Evolutionary conservation across 352 stramenopile genomes (phyloP).

Genomic region (Globisporangium splendens): DNA sequence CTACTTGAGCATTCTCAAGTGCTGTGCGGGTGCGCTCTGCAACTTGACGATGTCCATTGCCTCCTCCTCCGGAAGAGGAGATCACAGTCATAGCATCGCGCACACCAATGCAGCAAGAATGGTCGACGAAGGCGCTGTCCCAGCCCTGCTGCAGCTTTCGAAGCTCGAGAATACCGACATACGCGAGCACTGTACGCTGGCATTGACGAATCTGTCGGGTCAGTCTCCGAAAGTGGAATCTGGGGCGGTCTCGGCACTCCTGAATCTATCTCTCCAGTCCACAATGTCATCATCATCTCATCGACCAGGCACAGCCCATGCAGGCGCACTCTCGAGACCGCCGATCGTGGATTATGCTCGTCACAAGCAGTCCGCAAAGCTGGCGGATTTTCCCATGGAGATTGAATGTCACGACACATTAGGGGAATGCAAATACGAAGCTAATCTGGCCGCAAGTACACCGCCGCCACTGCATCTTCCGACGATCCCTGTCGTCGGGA

Average conservation of each 20-base stretch:
- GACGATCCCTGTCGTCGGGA: conserved; percentile 31
- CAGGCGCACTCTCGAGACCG: conserved; percentile 25
- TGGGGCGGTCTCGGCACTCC: conserved; percentile 52
- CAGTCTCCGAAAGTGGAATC: conserved; percentile 69
- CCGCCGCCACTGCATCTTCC: conserved; percentile 51
- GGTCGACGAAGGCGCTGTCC: conserved; percentile 59
- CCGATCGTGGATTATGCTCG: conserved; percentile 38
- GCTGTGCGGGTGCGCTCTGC: conserved; percentile 55
- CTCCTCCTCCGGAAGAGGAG: conserved; percentile 9
- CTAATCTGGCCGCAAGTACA: conserved; percentile 42
- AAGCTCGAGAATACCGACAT: conserved; percentile 59
- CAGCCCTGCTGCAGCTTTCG: conserved; percentile 58
- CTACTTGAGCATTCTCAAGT: conserved; percentile 38
- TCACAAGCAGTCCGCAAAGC: conserved; percentile 35
- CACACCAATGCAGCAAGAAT: conserved; percentile 46
- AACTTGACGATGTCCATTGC: conserved; percentile 45
- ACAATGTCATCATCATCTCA: neutral
- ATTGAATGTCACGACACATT: conserved; percentile 10
- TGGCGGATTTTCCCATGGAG: conserved; percentile 29
- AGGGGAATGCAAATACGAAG: conserved; percentile 46
- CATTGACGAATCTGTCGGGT: conserved; percentile 66
- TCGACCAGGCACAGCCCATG: conserved; percentile 2
- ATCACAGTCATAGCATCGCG: neutral
- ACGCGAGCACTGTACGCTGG: conserved; percentile 64
- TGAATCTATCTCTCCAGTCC: conserved; percentile 43